A percentile compares a stretch with the other conserved stretches of the same genome.
phyloP scores from a whole-genome alignment of 2,329 filamentous ascomycete genomes.

The Dendryphion nanum region DNA sequence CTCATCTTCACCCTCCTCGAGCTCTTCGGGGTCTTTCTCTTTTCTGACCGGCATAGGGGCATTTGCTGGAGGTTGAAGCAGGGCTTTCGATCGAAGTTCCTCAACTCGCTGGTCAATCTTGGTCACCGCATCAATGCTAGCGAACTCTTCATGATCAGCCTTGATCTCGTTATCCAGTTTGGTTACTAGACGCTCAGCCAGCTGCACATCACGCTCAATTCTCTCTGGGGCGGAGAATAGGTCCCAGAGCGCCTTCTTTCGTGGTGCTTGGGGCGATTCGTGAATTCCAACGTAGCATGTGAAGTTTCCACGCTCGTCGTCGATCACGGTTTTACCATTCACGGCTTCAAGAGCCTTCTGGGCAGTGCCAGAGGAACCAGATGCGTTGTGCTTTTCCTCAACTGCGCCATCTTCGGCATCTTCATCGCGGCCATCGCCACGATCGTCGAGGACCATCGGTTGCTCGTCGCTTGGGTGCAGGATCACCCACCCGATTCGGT shows the following conservation, averaged over 20 bases:
- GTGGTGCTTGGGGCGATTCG: conserved; percentile 77
- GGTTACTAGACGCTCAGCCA: conserved; percentile 77
- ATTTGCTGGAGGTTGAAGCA: conserved; percentile 65
- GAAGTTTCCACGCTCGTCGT: conserved; percentile 91
- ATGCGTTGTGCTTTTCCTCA: conserved; percentile 50
- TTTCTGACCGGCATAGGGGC: conserved; percentile 56
- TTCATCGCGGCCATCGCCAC: conserved; percentile 71
- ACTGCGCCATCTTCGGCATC: conserved; percentile 58
- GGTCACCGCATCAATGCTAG: conserved; percentile 61
- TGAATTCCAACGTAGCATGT: conserved; percentile 97
- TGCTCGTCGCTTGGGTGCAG: conserved; percentile 76
- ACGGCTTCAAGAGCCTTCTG: conserved; percentile 91
- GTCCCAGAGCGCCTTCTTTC: conserved; percentile 97
- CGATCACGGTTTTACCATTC: conserved; percentile 95
- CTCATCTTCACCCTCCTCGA: conserved; percentile 73
- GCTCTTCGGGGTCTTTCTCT: conserved; percentile 60
- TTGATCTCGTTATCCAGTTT: conserved; percentile 86
- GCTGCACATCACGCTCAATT: conserved; percentile 81
- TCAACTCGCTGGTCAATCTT: conserved; percentile 88
- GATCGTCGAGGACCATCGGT: conserved; percentile 60
- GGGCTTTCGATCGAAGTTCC: conserved; percentile 71
- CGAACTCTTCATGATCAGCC: conserved; percentile 55
- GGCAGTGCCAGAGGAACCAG: conserved; percentile 56
- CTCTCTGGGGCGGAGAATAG: conserved; percentile 92
- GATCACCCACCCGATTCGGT: conserved; percentile 98